Evolutionary conservation across 2,329 filamentous ascomycete genomes (phyloP).

Genomic region (Phialophora chinensis): DNA sequence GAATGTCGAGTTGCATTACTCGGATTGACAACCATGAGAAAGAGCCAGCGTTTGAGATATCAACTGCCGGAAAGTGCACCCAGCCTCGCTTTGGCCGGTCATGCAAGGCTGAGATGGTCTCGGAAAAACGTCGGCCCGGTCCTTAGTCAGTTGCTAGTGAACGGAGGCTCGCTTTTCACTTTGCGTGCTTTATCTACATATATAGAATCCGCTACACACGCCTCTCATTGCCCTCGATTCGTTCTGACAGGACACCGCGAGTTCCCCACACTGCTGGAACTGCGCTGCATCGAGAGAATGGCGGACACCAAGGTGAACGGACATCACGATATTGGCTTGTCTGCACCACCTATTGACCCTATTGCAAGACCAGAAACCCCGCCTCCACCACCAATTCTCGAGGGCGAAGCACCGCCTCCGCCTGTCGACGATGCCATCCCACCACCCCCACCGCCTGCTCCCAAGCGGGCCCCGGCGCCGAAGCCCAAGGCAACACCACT

Average conservation of each 20-base stretch:
- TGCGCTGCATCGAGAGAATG: conserved; percentile 39
- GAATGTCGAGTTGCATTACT: too few relatives aligned
- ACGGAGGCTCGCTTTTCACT: neutral
- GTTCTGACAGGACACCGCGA: neutral
- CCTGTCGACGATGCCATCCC: conserved; percentile 38
- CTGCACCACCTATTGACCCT: conserved; percentile 47
- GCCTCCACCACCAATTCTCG: conserved; percentile 34
- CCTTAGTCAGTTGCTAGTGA: neutral
- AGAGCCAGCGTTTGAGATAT: too few relatives aligned
- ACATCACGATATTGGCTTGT: conserved; percentile 38
- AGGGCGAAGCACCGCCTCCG: conserved; percentile 39
- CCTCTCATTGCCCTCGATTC: neutral
- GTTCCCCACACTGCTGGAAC: neutral
- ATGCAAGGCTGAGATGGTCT: neutral
- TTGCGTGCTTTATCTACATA: neutral
- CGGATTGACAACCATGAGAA: too few relatives aligned
- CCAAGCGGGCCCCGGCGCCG: conserved; percentile 47
- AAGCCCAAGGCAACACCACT: conserved; percentile 61
- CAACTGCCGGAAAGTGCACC: too few relatives aligned
- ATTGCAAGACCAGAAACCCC: conserved; percentile 42
- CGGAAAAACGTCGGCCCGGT: neutral
- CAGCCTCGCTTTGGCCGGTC: neutral
- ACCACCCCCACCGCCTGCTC: conserved; percentile 53
- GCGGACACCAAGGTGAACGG: conserved; percentile 45
- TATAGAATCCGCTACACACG: neutral